Conservation (phyloP, 306 rosid genomes). For the Astragalus membranaceus region DNA sequence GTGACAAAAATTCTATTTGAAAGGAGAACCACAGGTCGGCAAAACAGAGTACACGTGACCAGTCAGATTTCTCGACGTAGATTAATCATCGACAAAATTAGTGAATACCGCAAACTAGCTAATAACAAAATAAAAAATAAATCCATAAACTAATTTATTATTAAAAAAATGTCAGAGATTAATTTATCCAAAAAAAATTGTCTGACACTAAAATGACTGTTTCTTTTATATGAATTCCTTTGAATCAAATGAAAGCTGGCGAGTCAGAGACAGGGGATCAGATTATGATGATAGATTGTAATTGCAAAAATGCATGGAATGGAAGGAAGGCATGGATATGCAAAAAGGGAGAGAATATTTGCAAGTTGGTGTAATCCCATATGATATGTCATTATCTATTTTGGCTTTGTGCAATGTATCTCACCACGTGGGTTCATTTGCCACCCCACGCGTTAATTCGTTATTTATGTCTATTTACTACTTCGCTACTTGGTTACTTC, state of each 20-base stretch:
- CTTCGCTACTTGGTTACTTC: not conserved
- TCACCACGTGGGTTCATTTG: conserved; percentile 9
- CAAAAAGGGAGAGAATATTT: conserved; percentile 7
- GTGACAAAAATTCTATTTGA: too few species aligned
- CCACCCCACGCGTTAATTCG: not conserved
- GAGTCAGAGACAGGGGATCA: conserved; percentile 19
- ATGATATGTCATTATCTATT: not conserved
- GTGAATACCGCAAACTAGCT: too few species aligned
- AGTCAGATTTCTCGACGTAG: too few species aligned
- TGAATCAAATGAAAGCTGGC: conserved; percentile 15
- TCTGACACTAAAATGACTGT: too few species aligned
- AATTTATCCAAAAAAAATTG: too few species aligned
- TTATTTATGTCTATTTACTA: not conserved
- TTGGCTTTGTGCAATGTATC: conserved; percentile 29
- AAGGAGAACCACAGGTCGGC: too few species aligned
- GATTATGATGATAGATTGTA: not conserved
- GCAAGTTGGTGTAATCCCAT: conserved; percentile 23
- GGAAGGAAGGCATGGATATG: not conserved
- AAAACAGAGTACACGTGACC: too few species aligned
- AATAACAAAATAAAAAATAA: too few species aligned
- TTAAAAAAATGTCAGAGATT: too few species aligned
- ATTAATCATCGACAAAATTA: too few species aligned
- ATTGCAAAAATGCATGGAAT: not conserved
- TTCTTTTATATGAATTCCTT: not conserved
- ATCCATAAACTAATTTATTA: too few species aligned